Evolutionary conservation across 176 grass and related monocot species (phyloP).

Genomic region (Eleusine indica): DNA sequence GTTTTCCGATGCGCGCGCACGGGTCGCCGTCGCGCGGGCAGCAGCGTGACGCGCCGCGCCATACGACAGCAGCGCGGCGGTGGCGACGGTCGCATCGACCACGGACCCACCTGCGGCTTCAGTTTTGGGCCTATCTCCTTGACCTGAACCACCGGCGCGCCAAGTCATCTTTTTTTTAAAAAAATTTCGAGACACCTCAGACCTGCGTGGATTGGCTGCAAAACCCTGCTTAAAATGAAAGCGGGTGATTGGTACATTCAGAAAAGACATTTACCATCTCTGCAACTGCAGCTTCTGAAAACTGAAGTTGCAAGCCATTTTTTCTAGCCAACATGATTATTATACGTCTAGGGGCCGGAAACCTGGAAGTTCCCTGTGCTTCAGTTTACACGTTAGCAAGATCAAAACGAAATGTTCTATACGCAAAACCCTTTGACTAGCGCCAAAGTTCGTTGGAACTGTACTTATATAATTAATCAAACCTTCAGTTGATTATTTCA

Average conservation of each 20-base stretch:
- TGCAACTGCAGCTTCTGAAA: neutral
- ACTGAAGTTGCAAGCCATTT: neutral
- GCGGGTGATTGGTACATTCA: neutral
- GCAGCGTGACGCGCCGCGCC: neutral
- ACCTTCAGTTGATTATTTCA: neutral
- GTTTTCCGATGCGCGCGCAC: neutral
- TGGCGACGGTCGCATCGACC: neutral
- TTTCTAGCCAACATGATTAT: neutral
- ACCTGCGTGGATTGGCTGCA: neutral
- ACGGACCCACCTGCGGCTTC: conserved; percentile 1
- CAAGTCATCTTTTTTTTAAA: neutral
- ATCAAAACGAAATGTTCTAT: neutral
- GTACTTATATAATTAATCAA: neutral
- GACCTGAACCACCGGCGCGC: conserved; percentile 5
- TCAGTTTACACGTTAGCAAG: neutral
- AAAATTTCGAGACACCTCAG: neutral
- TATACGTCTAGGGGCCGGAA: neutral
- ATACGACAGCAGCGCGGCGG: neutral
- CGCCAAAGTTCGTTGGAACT: neutral
- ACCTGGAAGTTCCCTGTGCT: neutral
- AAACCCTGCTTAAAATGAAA: neutral
- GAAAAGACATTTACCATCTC: neutral
- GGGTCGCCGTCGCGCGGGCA: conserved; percentile 26
- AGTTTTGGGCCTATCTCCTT: neutral
- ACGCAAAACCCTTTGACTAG: conserved; percentile 4